phyloP scores from a whole-genome alignment of 2,329 filamentous ascomycete species.

The Alternaria ethzedia region DNA sequence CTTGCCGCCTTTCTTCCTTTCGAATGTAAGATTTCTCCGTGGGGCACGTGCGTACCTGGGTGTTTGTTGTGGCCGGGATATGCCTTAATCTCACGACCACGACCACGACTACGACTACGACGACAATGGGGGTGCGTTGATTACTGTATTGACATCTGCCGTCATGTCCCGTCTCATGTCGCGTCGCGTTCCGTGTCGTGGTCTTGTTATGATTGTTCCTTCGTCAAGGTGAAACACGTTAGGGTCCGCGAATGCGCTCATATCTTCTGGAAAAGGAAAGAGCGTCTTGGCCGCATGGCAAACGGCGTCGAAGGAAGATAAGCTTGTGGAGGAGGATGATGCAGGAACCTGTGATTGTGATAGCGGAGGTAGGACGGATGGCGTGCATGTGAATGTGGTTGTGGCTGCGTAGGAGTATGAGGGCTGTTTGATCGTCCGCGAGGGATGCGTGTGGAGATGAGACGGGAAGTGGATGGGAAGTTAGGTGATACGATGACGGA shows the following conservation, averaged over 20 bases:
- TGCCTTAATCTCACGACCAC: not conserved
- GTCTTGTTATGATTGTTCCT: not conserved
- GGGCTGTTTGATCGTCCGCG: conserved; percentile 4
- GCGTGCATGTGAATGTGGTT: conserved; percentile 1
- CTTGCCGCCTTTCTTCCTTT: not conserved
- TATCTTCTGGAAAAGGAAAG: not conserved
- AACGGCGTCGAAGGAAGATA: not conserved
- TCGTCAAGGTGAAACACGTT: not conserved
- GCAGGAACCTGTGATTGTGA: not conserved
- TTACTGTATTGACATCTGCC: not conserved
- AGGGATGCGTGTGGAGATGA: not conserved
- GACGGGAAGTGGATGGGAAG: not conserved
- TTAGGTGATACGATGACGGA: not conserved
- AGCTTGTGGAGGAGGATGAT: not conserved
- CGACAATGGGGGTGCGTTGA: not conserved
- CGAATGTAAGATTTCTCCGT: not conserved
- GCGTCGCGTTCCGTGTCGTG: not conserved
- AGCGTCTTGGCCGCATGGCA: not conserved
- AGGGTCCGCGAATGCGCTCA: not conserved
- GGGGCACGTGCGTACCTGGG: not conserved
- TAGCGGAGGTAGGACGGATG: not conserved
- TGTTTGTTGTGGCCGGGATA: not conserved
- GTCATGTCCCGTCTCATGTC: not conserved
- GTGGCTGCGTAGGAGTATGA: conserved; percentile 7
- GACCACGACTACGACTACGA: not conserved